These are phyloP conservation scores for Sodiomyces alkalinus DNA, from an alignment of 2,329 filamentous ascomycete genomes.

Conservation along the genomic window DNA sequence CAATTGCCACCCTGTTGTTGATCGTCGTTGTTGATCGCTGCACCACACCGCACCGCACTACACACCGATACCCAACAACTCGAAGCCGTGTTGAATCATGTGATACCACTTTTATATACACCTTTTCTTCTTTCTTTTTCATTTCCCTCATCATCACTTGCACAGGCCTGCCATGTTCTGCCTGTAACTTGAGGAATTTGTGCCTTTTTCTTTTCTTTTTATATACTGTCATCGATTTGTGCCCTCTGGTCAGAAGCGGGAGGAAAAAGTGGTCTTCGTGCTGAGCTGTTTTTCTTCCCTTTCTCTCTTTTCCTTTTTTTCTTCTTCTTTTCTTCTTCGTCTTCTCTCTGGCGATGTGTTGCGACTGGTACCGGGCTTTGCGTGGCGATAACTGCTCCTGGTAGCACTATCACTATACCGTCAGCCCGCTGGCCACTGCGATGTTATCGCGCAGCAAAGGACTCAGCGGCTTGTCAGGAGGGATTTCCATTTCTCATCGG, in stretches of 20 bases:
- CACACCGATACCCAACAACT: constrained; percentile 8
- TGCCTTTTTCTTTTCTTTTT: constrained; percentile 6
- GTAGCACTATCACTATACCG: too few relatives aligned
- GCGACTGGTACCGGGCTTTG: too few relatives aligned
- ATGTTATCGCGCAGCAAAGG: too few relatives aligned
- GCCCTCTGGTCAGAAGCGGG: constrained; percentile 8
- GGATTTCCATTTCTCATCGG: constrained; percentile 17
- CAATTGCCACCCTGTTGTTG: constrained; percentile 12
- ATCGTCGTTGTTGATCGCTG: constrained; percentile 11
- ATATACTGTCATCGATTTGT: constrained; percentile 5
- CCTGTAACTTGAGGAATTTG: constrained; percentile 5
- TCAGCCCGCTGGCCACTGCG: too few relatives aligned
- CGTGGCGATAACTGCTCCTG: too few relatives aligned
- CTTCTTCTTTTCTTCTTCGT: constrained; percentile 9
- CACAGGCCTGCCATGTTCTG: constrained; percentile 5
- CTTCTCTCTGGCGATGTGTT: too few relatives aligned
- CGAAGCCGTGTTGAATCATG: constrained; percentile 9
- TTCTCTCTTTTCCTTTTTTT: constrained; percentile 1
- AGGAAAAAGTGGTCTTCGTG: too few relatives aligned
- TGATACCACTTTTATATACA: constrained; percentile 21
- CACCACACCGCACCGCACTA: constrained; percentile 9
- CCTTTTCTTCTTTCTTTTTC: constrained; percentile 13
- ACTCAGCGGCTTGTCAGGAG: constrained; percentile 19
- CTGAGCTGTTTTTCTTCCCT: not conserved
- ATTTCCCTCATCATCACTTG: constrained; percentile 5